These are phyloP conservation scores for Zymoseptoria brevis DNA, from an alignment of 2,329 filamentous ascomycete species.

Conservation along the genomic window DNA sequence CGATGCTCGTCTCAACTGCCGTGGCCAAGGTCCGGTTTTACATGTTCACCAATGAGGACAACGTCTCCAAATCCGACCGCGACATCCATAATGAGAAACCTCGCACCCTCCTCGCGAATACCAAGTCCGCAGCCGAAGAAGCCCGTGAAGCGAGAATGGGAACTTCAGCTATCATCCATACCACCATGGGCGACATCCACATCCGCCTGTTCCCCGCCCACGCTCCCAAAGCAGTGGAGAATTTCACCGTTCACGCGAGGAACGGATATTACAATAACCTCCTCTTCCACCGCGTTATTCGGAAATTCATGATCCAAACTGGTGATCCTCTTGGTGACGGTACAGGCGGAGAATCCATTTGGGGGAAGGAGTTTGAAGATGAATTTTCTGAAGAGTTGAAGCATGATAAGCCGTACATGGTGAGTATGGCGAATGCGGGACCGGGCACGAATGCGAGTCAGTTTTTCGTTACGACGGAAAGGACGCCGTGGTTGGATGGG, in stretches of 20 bases:
- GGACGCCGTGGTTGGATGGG: constrained; percentile 90
- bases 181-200: constrained; percentile 87
- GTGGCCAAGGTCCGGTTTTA: constrained; percentile 89
- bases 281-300: constrained; percentile 93
- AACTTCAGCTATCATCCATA: constrained; percentile 78
- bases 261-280: constrained; percentile 95
- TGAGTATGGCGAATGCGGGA: constrained; percentile 97
- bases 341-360: constrained; percentile 84
- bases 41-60: constrained; percentile 90
- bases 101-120: constrained; percentile 41
- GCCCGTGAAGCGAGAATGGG: constrained; percentile 63
- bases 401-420: constrained; percentile 92
- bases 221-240: constrained; percentile 91
- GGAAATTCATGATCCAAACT: constrained; percentile 95
- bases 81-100: constrained; percentile 96
- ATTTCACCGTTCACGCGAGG: constrained; percentile 86
- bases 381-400: constrained; percentile 76
- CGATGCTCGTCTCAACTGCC: constrained; percentile 77
- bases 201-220: constrained; percentile 87
- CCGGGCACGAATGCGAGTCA: constrained; percentile 93
- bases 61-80: constrained; percentile 72
- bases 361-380: constrained; percentile 86
- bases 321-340: constrained; percentile 84
- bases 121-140: constrained; percentile 44
- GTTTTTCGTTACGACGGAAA: constrained; percentile 98